Percentiles rank a stretch among this genome's conserved stretches.
Conservation (phyloP, 345 rosid species). For the Anastatica hierochuntica region DNA sequence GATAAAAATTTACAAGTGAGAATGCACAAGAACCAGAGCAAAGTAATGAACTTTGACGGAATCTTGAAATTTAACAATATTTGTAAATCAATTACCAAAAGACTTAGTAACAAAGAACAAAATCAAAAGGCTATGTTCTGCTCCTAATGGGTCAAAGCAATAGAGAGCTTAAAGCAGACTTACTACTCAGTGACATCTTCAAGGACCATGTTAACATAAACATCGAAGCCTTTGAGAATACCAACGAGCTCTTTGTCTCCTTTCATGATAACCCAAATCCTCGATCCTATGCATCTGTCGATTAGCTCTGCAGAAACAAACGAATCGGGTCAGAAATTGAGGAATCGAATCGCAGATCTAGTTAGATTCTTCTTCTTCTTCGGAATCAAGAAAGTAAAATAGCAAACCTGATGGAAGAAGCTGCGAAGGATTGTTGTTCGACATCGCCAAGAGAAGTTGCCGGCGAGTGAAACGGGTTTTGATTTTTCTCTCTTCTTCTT, state of each 20-base stretch:
- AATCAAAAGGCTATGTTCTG: background rate
- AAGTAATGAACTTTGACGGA: background rate
- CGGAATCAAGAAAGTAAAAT: background rate
- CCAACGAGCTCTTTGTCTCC: slow-evolving; percentile 91
- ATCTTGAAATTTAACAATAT: too few relatives aligned
- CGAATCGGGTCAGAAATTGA: background rate
- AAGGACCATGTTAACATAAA: slow-evolving; percentile 74
- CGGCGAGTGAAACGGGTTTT: slow-evolving; percentile 1
- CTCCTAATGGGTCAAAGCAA: background rate
- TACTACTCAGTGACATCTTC: slow-evolving; percentile 73
- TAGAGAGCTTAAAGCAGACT: slow-evolving; percentile 21
- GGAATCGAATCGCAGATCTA: slow-evolving; percentile 1
- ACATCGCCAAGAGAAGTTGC: slow-evolving; percentile 29
- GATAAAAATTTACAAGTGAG: background rate
- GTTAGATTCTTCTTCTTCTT: background rate
- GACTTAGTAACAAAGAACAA: too few relatives aligned
- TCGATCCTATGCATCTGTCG: slow-evolving; percentile 79
- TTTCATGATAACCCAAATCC: slow-evolving; percentile 86
- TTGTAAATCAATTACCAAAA: background rate
- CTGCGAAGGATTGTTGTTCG: slow-evolving; percentile 71
- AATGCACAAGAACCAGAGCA: background rate
- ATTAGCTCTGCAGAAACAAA: slow-evolving; percentile 46
- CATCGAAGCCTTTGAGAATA: slow-evolving; percentile 67
- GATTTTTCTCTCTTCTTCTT: background rate
- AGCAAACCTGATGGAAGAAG: slow-evolving; percentile 54